Conservation (phyloP, 2,329 filamentous ascomycete species). For the Pseudocercospora musae region DNA sequence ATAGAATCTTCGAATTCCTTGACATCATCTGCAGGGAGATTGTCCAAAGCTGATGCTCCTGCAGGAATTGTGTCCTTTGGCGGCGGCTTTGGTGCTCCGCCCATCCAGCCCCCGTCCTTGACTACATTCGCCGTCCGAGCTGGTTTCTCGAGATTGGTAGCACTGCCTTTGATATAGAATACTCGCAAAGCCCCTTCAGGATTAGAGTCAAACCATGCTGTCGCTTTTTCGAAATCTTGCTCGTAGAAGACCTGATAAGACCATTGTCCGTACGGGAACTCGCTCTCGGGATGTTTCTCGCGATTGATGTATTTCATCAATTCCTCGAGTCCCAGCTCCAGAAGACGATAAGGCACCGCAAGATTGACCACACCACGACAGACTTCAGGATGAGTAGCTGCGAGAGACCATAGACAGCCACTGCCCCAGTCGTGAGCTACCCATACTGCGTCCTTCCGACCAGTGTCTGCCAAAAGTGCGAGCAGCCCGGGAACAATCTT, state of each 20-base stretch:
- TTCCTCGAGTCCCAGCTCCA: constrained; percentile 26
- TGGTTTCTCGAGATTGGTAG: constrained; percentile 26
- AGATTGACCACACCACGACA: constrained; percentile 29
- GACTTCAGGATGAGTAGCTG: constrained; percentile 26
- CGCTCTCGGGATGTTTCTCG: not conserved
- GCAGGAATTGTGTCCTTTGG: constrained; percentile 28
- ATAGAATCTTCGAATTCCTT: constrained; percentile 34
- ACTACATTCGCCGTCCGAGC: constrained; percentile 16
- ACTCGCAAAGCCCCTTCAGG: constrained; percentile 25
- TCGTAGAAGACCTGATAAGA: constrained; percentile 35
- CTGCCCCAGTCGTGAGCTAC: constrained; percentile 47
- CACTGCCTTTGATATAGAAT: constrained; percentile 25
- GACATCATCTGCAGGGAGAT: constrained; percentile 23
- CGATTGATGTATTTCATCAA: not conserved
- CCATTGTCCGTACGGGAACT: constrained; percentile 34
- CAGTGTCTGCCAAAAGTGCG: constrained; percentile 39
- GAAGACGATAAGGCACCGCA: constrained; percentile 40
- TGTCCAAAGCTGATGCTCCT: constrained; percentile 25
- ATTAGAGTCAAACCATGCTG: constrained; percentile 12
- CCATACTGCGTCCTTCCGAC: constrained; percentile 44
- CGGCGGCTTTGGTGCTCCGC: constrained; percentile 24
- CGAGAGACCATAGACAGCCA: constrained; percentile 25
- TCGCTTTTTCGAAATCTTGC: constrained; percentile 19
- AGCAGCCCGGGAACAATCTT: constrained; percentile 28
- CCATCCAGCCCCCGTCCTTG: constrained; percentile 34